Evolutionary conservation across 495 filamentous ascomycete species (phyloP).

Genomic region (Delitschia confertaspora): DNA sequence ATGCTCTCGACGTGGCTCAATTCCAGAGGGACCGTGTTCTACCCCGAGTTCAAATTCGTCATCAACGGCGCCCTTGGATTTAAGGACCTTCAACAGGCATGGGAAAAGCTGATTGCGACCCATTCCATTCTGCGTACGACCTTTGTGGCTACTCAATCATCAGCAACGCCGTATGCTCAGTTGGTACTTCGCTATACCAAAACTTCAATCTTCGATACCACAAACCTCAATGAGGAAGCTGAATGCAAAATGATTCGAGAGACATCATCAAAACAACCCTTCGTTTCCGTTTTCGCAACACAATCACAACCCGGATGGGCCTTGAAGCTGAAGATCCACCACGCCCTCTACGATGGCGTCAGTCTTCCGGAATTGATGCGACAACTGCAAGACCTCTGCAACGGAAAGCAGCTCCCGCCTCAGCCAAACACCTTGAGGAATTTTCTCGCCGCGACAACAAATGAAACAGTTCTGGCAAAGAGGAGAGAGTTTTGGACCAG

Average conservation of each 20-base stretch:
- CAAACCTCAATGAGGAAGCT: constrained; percentile 17
- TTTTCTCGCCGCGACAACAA: constrained; percentile 29
- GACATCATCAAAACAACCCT: constrained; percentile 24
- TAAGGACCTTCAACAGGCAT: constrained; percentile 40
- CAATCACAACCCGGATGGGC: constrained; percentile 27
- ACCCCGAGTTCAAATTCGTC: constrained; percentile 52
- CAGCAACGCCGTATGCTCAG: constrained; percentile 46
- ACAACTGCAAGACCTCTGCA: constrained; percentile 38
- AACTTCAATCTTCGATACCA: constrained; percentile 10
- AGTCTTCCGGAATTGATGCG: constrained; percentile 44
- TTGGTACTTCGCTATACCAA: constrained; percentile 35
- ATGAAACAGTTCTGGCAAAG: constrained; percentile 12
- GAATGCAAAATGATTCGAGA: constrained; percentile 18
- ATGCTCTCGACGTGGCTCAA: constrained; percentile 63
- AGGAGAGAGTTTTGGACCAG: constrained; percentile 45
- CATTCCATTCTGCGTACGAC: constrained; percentile 53
- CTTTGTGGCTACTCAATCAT: constrained; percentile 44
- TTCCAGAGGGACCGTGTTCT: constrained; percentile 50
- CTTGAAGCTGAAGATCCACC: constrained; percentile 47
- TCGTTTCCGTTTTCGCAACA: constrained; percentile 29
- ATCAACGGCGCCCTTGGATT: constrained; percentile 30
- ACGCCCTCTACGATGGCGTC: constrained; percentile 53
- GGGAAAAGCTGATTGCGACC: constrained; percentile 46
- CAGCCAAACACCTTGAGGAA: constrained; percentile 11
- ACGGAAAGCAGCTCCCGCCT: constrained; percentile 2